Evolutionary conservation across 2,329 filamentous ascomycete species (phyloP).

Genomic region (Xylariales sp.): DNA sequence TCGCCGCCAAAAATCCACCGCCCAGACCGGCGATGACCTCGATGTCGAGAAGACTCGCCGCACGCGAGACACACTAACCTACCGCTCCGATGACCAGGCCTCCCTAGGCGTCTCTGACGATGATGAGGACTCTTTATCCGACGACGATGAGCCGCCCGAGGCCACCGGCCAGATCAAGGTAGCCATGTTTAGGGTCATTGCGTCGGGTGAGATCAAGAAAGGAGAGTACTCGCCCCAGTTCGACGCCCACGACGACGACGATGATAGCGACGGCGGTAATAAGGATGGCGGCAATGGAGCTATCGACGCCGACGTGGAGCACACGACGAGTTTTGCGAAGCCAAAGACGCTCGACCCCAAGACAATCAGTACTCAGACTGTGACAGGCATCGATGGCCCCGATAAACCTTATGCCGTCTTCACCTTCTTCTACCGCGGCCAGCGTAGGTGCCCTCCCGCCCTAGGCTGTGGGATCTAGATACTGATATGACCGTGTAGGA

Average conservation of each 20-base stretch:
- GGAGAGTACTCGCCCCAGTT: conserved; percentile 99
- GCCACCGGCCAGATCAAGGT: conserved; percentile 98
- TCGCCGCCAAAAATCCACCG: conserved; percentile 67
- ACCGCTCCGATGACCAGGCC: conserved; percentile 79
- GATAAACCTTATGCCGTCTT: conserved; percentile 97
- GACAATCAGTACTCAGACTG: conserved; percentile 97
- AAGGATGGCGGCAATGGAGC: conserved; percentile 66
- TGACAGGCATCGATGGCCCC: conserved; percentile 96
- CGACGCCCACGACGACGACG: conserved; percentile 94
- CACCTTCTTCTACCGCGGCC: conserved; percentile 96
- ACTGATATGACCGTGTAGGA: conserved; percentile 61
- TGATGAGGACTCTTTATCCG: conserved; percentile 77
- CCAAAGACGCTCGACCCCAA: conserved; percentile 96
- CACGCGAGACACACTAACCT: conserved; percentile 74
- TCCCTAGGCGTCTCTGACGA: conserved; percentile 77
- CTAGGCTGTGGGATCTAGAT: not conserved
- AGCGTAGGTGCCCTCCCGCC: conserved; percentile 73
- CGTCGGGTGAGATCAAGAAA: conserved; percentile 96
- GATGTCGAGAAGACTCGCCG: conserved; percentile 58
- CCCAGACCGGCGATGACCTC: conserved; percentile 53
- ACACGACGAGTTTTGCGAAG: conserved; percentile 97
- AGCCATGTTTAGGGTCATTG: conserved; percentile 92
- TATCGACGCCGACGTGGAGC: conserved; percentile 87
- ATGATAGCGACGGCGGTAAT: conserved; percentile 66
- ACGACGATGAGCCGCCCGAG: conserved; percentile 87